Evolutionary conservation across 345 rosid species (phyloP).

Genomic region (Jatropha curcas): DNA sequence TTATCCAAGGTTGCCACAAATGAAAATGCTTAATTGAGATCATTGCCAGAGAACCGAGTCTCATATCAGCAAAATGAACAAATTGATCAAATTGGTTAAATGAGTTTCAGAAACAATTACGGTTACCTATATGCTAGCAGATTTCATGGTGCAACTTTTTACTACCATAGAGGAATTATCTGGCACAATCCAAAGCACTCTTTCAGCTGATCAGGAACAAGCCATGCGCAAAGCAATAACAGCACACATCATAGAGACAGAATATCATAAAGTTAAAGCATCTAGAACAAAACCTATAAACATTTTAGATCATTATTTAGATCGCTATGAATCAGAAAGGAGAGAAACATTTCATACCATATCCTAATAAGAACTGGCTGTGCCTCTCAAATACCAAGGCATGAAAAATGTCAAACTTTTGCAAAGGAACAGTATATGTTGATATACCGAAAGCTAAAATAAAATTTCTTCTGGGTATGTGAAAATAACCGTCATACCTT

Average conservation of each 20-base stretch:
- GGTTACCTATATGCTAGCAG: background rate
- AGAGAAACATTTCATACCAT: background rate
- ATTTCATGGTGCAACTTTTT: constrained; percentile 7
- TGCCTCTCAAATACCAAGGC: background rate
- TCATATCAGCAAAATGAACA: background rate
- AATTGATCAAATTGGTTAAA: background rate
- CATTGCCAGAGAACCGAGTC: constrained; percentile 4
- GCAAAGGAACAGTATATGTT: background rate
- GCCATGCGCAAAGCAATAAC: constrained; percentile 1
- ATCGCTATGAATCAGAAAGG: background rate
- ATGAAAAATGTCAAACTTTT: background rate
- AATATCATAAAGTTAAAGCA: background rate
- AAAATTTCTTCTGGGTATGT: background rate
- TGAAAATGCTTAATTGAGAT: background rate
- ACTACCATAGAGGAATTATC: constrained; percentile 1
- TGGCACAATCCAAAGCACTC: background rate
- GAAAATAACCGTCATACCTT: constrained; percentile 40
- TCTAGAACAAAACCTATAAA: constrained; percentile 4
- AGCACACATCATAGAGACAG: background rate
- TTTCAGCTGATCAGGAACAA: constrained; percentile 16
- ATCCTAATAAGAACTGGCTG: background rate
- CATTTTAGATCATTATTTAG: background rate
- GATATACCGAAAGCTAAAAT: background rate
- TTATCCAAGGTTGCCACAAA: background rate
- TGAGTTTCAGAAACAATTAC: background rate